Conservation (phyloP, 73 alveolate species). For the Effrenium voratum region DNA sequence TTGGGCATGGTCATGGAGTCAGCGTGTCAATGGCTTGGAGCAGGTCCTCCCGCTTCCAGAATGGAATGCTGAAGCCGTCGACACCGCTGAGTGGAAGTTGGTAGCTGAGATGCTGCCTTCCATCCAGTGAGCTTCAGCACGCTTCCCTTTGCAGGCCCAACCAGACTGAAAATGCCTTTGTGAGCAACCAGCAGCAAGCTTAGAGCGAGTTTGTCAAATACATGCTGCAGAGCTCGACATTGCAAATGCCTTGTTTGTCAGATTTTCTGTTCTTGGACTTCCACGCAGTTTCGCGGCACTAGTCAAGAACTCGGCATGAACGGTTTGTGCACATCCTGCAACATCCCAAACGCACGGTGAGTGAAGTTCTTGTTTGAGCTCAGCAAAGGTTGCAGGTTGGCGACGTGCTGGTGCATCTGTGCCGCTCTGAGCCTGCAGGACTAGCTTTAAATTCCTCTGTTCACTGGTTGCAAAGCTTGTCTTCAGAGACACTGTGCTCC, state of each 20-base stretch:
- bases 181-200: constrained; percentile 42
- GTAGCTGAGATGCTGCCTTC: background rate
- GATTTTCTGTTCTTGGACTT: constrained; percentile 63
- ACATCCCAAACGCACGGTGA: background rate
- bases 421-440: background rate
- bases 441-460: background rate
- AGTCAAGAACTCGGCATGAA: background rate
- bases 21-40: background rate
- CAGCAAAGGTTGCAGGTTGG: constrained; percentile 74
- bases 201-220: background rate
- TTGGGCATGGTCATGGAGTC: background rate
- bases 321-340: background rate
- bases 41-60: constrained; percentile 83
- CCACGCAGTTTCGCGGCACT: constrained; percentile 70
- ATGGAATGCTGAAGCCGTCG: constrained; percentile 74
- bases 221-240: background rate
- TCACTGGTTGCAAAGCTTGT: background rate
- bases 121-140: background rate
- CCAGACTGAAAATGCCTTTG: constrained; percentile 51
- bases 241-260: background rate
- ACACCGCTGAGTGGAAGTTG: constrained; percentile 51
- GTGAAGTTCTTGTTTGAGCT: background rate
- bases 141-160: constrained; percentile 10
- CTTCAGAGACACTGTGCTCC: background rate
- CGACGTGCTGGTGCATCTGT: constrained; percentile 88